Base-by-base conservation (phyloP, 371 early-diverging fungal species). In the Pancytospora epiphaga region DNA sequence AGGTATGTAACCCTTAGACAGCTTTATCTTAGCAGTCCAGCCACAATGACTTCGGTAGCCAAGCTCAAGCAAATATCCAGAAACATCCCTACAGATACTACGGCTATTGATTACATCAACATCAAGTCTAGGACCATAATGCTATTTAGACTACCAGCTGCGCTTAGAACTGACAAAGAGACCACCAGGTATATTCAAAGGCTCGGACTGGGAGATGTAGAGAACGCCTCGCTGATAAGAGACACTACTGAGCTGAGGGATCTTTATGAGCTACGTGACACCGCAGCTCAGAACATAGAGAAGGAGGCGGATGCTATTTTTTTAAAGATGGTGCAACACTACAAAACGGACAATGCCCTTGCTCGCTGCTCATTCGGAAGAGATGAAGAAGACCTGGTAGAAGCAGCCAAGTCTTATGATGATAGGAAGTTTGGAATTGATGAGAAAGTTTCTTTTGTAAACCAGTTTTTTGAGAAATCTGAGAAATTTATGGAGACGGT, bases 1-100 rank as follows among this genome's bases (percentile, higher is more conserved):
- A 78, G 75, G 58, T 81, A 75, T 57, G 69, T 81, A 25, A 61
- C 70, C 62, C 66, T 83, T 6, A 64, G 83, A 58, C 83, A 83
- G 72, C 33, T 78, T 38, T 81, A 79, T 58, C 51, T 83, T 38
- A 33, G 73, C 29, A 70, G 75, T 34, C 75, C 81, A 30, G 72
- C 78, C n/a, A 73, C 68, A 25, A 68, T 80, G 43, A 78, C 78
- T 29, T 77, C 83, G 1, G 72, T 81, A 6, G 47, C 61, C 9
- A 70, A 76, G 1, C 47, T 83, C 2, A 83, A 81, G 58, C 71
- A 71, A 22, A 6, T 70, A 1, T 34, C 67, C 0, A 52, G 69
- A 27, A 61, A 72, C 15, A 39, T 77, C 1, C 33, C 49, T 36
- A 58, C 69, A 9, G 27, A 51, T 1, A 58, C 72, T 39, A 61